Conservation (phyloP, 768 basidiomycete genomes). For the Podaxis sp. region DNA sequence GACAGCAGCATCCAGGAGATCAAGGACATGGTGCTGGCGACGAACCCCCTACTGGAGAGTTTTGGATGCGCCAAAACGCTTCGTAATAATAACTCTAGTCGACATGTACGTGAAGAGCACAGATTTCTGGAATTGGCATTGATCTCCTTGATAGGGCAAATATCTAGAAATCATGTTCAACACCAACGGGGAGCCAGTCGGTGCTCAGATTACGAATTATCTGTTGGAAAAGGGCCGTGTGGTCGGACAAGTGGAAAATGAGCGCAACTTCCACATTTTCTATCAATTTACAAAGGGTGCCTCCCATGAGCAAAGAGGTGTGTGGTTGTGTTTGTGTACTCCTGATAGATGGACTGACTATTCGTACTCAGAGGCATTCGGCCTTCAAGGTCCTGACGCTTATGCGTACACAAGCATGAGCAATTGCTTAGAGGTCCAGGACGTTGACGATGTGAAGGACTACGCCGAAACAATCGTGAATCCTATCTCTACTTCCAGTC, state of each 20-base stretch:
- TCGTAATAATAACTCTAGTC: slow-evolving; percentile 97
- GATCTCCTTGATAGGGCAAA: slow-evolving; percentile 68
- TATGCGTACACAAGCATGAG: slow-evolving; percentile 93
- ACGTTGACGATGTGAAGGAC: slow-evolving; percentile 86
- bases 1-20: slow-evolving; percentile 94
- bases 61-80: slow-evolving; percentile 99
- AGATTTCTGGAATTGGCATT: background rate
- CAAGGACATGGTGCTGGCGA: slow-evolving; percentile 99
- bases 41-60: slow-evolving; percentile 94
- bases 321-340: slow-evolving; percentile 15
- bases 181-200: slow-evolving; percentile 84
- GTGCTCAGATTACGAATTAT: slow-evolving; percentile 98
- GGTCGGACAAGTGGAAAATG: slow-evolving; percentile 93
- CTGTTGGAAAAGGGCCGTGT: slow-evolving; percentile 95
- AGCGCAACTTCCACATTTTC: slow-evolving; percentile 98
- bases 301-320: slow-evolving; percentile 83
- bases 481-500: background rate
- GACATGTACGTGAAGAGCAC: slow-evolving; percentile 66
- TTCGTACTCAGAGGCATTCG: slow-evolving; percentile 71
- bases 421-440: slow-evolving; percentile 86
- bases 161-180: slow-evolving; percentile 99
- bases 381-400: slow-evolving; percentile 92
- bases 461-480: slow-evolving; percentile 85
- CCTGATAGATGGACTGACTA: slow-evolving; percentile 9
- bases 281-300: slow-evolving; percentile 99